Evolutionary conservation across 164 flowering plant genomes (phyloP).

Genomic region (Echeveria elegans): DNA sequence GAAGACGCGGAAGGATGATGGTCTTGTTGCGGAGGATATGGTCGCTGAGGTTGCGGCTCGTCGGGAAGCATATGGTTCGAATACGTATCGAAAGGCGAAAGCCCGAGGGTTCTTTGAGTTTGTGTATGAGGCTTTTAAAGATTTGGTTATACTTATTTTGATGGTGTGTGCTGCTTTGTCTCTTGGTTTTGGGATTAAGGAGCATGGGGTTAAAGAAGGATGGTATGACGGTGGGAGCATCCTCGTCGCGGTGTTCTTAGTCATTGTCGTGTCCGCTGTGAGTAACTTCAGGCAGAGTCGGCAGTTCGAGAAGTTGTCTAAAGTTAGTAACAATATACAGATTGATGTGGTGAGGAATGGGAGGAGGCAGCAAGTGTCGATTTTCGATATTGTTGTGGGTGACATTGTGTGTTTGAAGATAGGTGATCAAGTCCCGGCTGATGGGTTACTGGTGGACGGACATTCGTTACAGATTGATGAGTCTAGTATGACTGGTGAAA

Average conservation of each 20-base stretch:
- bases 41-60: neutral
- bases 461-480: slow-evolving; percentile 15
- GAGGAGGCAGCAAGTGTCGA: slow-evolving; percentile 12
- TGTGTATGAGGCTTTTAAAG: slow-evolving; percentile 12
- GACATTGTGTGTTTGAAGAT: slow-evolving; percentile 15
- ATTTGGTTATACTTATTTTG: slow-evolving; percentile 10
- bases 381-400: slow-evolving; percentile 14
- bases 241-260: slow-evolving; percentile 12
- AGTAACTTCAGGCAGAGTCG: slow-evolving; percentile 12
- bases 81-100: slow-evolving; percentile 8
- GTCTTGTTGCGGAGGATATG: slow-evolving; percentile 11
- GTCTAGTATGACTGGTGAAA: slow-evolving; percentile 24
- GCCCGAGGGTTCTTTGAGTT: slow-evolving; percentile 10
- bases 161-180: slow-evolving; percentile 14
- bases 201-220: slow-evolving; percentile 10
- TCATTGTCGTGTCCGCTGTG: slow-evolving; percentile 4
- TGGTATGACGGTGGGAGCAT: slow-evolving; percentile 17
- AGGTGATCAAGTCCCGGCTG: slow-evolving; percentile 16
- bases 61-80: slow-evolving; percentile 9
- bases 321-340: slow-evolving; percentile 11
- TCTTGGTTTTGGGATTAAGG: slow-evolving; percentile 13
- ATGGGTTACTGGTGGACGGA: slow-evolving; percentile 14
- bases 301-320: slow-evolving; percentile 13
- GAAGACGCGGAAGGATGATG: slow-evolving; percentile 12
- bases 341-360: slow-evolving; percentile 12